A percentile compares a stretch with the other conserved stretches of the same genome.
These are phyloP conservation scores for Coemansia javaensis DNA, from an alignment of 192 early-diverging fungal genomes.

Conservation along the genomic window DNA sequence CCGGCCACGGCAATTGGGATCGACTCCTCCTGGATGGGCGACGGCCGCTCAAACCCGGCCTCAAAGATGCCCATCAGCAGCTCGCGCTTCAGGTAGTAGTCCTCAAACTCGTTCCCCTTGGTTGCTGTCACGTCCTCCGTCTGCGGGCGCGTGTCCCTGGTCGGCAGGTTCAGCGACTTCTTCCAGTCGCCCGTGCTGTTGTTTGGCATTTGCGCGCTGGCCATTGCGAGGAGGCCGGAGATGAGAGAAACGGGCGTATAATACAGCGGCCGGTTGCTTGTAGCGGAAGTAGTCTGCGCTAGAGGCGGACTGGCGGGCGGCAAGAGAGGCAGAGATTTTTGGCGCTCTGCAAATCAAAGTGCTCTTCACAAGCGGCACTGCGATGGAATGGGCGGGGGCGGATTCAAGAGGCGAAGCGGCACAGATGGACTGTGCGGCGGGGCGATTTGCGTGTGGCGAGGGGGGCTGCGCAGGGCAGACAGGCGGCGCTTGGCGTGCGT, in stretches of 20 bases:
- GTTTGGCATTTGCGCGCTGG: slow-evolving; percentile 37
- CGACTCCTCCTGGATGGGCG: slow-evolving; percentile 98
- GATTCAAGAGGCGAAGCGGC: no score
- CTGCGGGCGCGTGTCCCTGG: slow-evolving; percentile 88
- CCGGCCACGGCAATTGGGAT: slow-evolving; percentile 96
- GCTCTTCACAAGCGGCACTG: no score
- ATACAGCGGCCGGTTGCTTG: slow-evolving; percentile 31
- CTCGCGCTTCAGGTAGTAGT: slow-evolving; percentile 95
- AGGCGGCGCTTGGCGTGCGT: no score
- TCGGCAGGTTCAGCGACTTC: slow-evolving; percentile 66
- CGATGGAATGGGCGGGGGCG: no score
- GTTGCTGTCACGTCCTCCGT: slow-evolving; percentile 96
- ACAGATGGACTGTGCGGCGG: no score
- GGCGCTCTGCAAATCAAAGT: no score
- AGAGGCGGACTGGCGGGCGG: no score
- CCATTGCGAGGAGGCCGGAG: slow-evolving; percentile 42
- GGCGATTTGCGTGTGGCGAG: no score
- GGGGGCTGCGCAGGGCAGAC: no score
- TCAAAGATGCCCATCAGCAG: slow-evolving; percentile 99
- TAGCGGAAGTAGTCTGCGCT: no score
- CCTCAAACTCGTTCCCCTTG: slow-evolving; percentile 99
- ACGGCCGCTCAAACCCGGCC: slow-evolving; percentile 95
- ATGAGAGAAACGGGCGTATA: slow-evolving; percentile 27
- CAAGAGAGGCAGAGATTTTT: no score
- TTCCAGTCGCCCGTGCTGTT: slow-evolving; percentile 66